These are phyloP conservation scores for Xylaria palmicola DNA, from an alignment of 495 filamentous ascomycete genomes.

Conservation along the genomic window DNA sequence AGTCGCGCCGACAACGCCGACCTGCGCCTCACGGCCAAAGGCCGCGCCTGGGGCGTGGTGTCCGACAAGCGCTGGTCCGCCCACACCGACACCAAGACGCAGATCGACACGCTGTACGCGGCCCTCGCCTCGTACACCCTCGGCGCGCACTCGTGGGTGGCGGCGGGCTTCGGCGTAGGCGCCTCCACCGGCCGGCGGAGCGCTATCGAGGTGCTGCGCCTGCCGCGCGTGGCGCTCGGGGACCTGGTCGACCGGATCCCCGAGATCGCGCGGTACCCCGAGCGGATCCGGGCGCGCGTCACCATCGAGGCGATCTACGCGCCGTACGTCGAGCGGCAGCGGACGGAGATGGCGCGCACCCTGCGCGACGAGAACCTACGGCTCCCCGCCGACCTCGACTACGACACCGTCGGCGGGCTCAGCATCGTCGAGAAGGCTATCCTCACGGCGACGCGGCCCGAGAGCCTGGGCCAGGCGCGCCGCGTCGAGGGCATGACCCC, in stretches of 20 bases:
- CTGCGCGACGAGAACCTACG: constrained; percentile 72
- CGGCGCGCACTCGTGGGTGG: constrained; percentile 62
- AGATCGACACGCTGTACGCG: constrained; percentile 63
- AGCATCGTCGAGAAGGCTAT: constrained; percentile 73
- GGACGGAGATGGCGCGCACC: constrained; percentile 60
- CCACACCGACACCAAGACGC: constrained; percentile 60
- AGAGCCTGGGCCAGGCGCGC: constrained; percentile 83
- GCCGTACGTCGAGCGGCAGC: constrained; percentile 76
- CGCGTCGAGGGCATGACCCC: constrained; percentile 80
- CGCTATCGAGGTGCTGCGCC: constrained; percentile 74
- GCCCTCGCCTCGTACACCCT: constrained; percentile 56
- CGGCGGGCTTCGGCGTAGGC: constrained; percentile 65
- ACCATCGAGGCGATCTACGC: constrained; percentile 80
- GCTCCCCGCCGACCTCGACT: constrained; percentile 77
- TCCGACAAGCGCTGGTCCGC: constrained; percentile 71
- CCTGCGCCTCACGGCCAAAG: constrained; percentile 75
- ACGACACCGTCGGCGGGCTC: constrained; percentile 66
- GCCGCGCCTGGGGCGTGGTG: constrained; percentile 74
- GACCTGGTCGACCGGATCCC: constrained; percentile 57
- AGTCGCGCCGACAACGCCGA: constrained; percentile 93
- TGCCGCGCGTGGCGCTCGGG: constrained; percentile 55
- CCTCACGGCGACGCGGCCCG: constrained; percentile 69
- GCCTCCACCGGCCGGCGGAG: constrained; percentile 58
- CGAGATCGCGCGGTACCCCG: constrained; percentile 45
- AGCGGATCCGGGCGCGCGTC: constrained; percentile 63